phyloP scores from a whole-genome alignment of 352 stramenopile species.

The Globisporangium nodosum region DNA sequence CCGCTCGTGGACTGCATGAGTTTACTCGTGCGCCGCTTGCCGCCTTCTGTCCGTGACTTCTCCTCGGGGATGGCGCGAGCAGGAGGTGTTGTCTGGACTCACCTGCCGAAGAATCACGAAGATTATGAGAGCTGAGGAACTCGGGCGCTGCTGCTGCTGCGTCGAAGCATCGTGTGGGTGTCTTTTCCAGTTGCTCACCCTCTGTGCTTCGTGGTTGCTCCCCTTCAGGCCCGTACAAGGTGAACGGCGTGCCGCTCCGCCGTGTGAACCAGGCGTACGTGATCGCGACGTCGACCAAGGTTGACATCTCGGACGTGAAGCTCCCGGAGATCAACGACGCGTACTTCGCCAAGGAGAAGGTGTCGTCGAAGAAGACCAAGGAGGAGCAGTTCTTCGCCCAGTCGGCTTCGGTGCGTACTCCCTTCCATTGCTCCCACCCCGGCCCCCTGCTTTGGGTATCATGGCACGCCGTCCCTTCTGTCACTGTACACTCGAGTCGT shows the following conservation, averaged over 20 bases:
- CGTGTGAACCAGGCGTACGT: conserved; percentile 99
- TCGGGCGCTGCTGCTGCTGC: background rate
- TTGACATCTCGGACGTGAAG: conserved; percentile 91
- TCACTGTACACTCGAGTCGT: conserved; percentile 14
- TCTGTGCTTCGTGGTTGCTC: background rate
- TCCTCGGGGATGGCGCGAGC: conserved; percentile 8
- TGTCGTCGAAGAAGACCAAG: conserved; percentile 85
- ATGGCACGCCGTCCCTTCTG: conserved; percentile 5
- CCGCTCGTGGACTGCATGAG: conserved; percentile 4
- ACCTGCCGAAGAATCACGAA: conserved; percentile 51
- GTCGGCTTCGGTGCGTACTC: conserved; percentile 64
- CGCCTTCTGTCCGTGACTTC: background rate
- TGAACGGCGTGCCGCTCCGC: conserved; percentile 98
- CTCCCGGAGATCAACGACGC: conserved; percentile 94
- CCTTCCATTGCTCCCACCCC: background rate
- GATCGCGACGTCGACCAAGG: conserved; percentile 97
- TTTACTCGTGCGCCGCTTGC: background rate
- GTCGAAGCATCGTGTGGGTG: background rate
- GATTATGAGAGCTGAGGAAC: conserved; percentile 91
- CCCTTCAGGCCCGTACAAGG: conserved; percentile 94
- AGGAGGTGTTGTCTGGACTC: conserved; percentile 8
- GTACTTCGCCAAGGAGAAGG: conserved; percentile 96
- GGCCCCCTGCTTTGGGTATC: background rate
- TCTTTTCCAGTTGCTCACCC: background rate
- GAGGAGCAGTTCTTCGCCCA: conserved; percentile 98